A percentile compares a stretch with the other conserved stretches of the same genome.
Evolutionary conservation across 768 basidiomycete species (phyloP).

Genomic region (Tremella yokohamensis): DNA sequence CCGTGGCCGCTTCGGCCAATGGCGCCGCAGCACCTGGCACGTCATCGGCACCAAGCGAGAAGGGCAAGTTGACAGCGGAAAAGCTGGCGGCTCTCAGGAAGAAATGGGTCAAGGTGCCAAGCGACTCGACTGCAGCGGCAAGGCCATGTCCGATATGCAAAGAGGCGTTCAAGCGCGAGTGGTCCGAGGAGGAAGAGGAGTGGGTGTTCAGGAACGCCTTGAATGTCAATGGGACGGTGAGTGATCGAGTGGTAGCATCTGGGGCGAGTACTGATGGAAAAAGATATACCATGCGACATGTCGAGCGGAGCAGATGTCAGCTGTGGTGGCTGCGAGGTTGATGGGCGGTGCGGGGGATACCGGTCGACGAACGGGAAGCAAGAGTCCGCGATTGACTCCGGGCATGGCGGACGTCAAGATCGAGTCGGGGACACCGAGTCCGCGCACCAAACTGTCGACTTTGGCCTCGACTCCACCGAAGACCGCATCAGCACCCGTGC

Average conservation of each 20-base stretch:
- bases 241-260: conserved; percentile 16
- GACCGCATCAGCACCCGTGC: too few relatives aligned
- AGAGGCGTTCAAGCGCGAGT: conserved; percentile 85
- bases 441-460: not conserved
- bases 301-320: conserved; percentile 62
- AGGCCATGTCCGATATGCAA: conserved; percentile 94
- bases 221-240: conserved; percentile 73
- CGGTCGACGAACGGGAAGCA: conserved; percentile 15
- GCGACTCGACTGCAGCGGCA: conserved; percentile 72
- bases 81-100: conserved; percentile 66
- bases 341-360: conserved; percentile 15
- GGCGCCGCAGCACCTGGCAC: conserved; percentile 25
- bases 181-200: conserved; percentile 90
- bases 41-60: conserved; percentile 53
- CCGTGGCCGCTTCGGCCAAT: conserved; percentile 22
- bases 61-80: conserved; percentile 58
- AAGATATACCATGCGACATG: conserved; percentile 95
- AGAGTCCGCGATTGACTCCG: conserved; percentile 14
- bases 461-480: not conserved
- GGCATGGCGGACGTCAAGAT: conserved; percentile 6
- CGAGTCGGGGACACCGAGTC: not conserved
- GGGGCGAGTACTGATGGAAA: not conserved
- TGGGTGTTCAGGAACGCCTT: conserved; percentile 97
- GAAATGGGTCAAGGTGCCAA: conserved; percentile 74
- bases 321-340: not conserved